These are phyloP conservation scores for Ophiorrhiza pumila DNA, from an alignment of 257 asterid genomes.

Conservation along the genomic window DNA sequence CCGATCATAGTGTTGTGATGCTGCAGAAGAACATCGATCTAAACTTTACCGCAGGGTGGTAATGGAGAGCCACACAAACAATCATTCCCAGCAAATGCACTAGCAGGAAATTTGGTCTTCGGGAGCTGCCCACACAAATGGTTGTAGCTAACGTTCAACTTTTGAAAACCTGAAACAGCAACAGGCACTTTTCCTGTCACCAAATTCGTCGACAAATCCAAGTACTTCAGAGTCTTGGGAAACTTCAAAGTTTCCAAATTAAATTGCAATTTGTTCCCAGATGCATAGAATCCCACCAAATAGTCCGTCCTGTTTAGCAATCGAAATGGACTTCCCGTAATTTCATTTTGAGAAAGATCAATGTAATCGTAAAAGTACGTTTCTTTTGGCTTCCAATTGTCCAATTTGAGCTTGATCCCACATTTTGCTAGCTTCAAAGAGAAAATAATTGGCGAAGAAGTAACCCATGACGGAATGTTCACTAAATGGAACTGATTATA, in stretches of 20 bases:
- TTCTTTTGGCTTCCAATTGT: constrained; percentile 62
- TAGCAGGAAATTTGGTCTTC: constrained; percentile 49
- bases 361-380: constrained; percentile 75
- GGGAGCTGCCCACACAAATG: constrained; percentile 83
- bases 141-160: constrained; percentile 66
- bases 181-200: constrained; percentile 69
- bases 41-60: no score
- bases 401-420: constrained; percentile 69
- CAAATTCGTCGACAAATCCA: constrained; percentile 71
- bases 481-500: constrained; percentile 64
- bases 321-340: constrained; percentile 67
- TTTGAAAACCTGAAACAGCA: constrained; percentile 42
- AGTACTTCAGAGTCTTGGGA: constrained; percentile 38
- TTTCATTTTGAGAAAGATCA: constrained; percentile 73
- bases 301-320: constrained; percentile 63
- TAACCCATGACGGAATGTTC: constrained; percentile 70
- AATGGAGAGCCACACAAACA: constrained; percentile 84
- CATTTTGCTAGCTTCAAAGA: constrained; percentile 78
- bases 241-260: constrained; percentile 49
- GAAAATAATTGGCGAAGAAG: constrained; percentile 60
- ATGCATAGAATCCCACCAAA: constrained; percentile 67
- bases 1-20: no score
- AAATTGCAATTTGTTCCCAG: constrained; percentile 64
- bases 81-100: constrained; percentile 58
- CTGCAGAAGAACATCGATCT: no score